A percentile compares a stretch with the other conserved stretches of the same genome.
These are phyloP conservation scores for Kalmanozyma brasiliensis DNA, from an alignment of 1,284 basidiomycete species.

Conservation along the genomic window DNA sequence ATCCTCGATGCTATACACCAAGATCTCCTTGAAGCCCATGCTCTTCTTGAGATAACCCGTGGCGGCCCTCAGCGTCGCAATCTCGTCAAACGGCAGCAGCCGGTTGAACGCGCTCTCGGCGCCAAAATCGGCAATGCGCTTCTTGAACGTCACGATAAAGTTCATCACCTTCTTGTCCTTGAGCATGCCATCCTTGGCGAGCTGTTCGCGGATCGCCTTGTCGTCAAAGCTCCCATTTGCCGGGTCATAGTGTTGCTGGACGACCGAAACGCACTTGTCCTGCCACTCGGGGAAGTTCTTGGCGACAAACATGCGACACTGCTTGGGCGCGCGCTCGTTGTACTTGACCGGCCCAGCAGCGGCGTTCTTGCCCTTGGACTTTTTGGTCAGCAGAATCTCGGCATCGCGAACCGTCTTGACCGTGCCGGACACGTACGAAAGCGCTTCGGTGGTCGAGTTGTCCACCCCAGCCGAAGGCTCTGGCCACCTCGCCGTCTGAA, in stretches of 20 bases:
- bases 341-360: constrained; percentile 44
- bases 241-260: constrained; percentile 78
- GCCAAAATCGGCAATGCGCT: constrained; percentile 83
- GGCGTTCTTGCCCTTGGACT: constrained; percentile 57
- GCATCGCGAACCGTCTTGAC: constrained; percentile 91
- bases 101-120: constrained; percentile 85
- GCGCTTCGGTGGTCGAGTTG: constrained; percentile 73
- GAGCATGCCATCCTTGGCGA: constrained; percentile 82
- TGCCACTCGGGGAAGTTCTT: constrained; percentile 95
- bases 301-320: constrained; percentile 87
- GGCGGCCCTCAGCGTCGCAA: constrained; percentile 74
- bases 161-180: constrained; percentile 98
- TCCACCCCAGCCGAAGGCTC: constrained; percentile 71
- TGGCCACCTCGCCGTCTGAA: constrained; percentile 86
- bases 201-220: constrained; percentile 77
- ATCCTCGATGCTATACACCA: constrained; percentile 79
- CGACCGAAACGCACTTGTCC: constrained; percentile 79
- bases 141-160: constrained; percentile 92
- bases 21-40: constrained; percentile 79
- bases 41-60: constrained; percentile 81
- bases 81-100: constrained; percentile 86
- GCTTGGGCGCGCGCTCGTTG: constrained; percentile 73
- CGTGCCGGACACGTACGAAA: constrained; percentile 81
- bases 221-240: constrained; percentile 81
- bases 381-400: constrained; percentile 71